A percentile compares a stretch with the other conserved stretches of the same genome.
Evolutionary conservation across 768 basidiomycete species (phyloP).

Genomic region (Auriculariales sp.): DNA sequence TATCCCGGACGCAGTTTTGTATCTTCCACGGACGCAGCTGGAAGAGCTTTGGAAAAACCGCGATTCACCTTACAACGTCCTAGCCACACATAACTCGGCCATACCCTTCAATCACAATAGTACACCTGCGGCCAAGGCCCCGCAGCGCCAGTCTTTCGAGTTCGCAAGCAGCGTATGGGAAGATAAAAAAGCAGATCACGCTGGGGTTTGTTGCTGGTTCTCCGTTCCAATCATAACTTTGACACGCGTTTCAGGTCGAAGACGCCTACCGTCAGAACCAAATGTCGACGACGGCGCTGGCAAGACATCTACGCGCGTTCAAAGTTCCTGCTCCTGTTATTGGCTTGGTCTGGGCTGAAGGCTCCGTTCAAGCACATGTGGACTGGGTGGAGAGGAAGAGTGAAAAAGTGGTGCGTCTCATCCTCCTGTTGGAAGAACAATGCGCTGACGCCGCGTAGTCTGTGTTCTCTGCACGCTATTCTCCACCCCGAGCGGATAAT

Average conservation of each 20-base stretch:
- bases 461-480: constrained; percentile 36
- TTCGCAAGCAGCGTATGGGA: constrained; percentile 43
- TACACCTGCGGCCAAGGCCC: too few species aligned
- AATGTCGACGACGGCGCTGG: constrained; percentile 35
- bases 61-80: constrained; percentile 31
- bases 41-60: constrained; percentile 27
- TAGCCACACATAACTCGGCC: constrained; percentile 29
- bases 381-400: constrained; percentile 32
- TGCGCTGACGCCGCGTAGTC: constrained; percentile 16
- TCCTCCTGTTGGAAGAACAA: constrained; percentile 8
- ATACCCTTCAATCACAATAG: too few species aligned
- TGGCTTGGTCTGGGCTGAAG: constrained; percentile 39
- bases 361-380: constrained; percentile 36
- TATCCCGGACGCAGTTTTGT: constrained; percentile 35
- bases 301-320: constrained; percentile 35
- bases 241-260: constrained; percentile 30
- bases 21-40: constrained; percentile 26
- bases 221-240: too few species aligned
- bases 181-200: constrained; percentile 41
- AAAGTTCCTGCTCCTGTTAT: constrained; percentile 31
- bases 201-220: too few species aligned
- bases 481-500: constrained; percentile 10
- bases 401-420: constrained; percentile 20
- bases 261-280: constrained; percentile 45
- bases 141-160: constrained; percentile 38